phyloP scores from a whole-genome alignment of 306 rosid species.

The Vigna nakashimae region DNA sequence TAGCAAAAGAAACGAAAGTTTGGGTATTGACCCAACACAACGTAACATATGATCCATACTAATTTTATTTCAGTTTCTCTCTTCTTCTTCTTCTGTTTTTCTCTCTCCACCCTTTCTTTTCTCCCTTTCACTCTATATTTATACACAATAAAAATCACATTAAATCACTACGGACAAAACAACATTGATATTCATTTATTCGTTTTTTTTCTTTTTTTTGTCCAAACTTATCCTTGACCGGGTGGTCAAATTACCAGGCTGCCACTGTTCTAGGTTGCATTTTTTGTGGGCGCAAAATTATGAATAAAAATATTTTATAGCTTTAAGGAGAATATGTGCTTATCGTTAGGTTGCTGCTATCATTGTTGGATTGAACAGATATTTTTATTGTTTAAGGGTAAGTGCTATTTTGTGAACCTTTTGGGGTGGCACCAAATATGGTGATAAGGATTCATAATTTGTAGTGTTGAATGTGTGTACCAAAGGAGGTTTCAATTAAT shows the following conservation, averaged over 20 bases:
- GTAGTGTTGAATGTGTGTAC: not conserved
- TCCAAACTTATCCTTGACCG: constrained; percentile 44
- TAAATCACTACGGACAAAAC: not conserved
- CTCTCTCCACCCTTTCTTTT: constrained; percentile 44
- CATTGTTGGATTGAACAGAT: constrained; percentile 37
- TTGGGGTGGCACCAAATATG: constrained; percentile 20
- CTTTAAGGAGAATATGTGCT: constrained; percentile 41
- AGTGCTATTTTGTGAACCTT: constrained; percentile 27
- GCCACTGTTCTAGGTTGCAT: constrained; percentile 25
- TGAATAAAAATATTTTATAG: not conserved
- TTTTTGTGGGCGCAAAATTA: constrained; percentile 31
- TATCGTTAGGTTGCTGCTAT: constrained; percentile 39
- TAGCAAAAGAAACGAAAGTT: constrained; percentile 25
- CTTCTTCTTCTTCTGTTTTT: not conserved
- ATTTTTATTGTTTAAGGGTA: constrained; percentile 10
- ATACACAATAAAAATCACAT: constrained; percentile 31
- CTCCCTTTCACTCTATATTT: constrained; percentile 43
- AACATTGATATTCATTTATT: constrained; percentile 21
- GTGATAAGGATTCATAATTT: constrained; percentile 39
- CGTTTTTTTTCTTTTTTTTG: not conserved
- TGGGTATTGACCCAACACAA: constrained; percentile 44
- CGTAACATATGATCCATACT: constrained; percentile 56
- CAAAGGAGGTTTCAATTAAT: not conserved
- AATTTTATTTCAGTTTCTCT: constrained; percentile 32
- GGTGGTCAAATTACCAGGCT: constrained; percentile 2